Percentiles rank a stretch among this genome's conserved stretches.
Conservation (phyloP, 257 asterid species). For the Primulina eburnea region DNA sequence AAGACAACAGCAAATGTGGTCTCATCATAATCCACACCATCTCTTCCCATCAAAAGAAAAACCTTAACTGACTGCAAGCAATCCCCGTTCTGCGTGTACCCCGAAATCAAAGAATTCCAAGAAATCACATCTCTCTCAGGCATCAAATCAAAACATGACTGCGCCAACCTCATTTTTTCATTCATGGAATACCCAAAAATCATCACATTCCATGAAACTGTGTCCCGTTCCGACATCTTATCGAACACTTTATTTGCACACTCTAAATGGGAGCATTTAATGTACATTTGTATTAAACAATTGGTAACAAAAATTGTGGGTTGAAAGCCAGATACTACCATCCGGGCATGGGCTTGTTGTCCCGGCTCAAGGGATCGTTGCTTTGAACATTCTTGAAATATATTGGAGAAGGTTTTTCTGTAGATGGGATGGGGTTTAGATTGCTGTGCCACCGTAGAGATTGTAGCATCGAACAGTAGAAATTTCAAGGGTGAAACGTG, state of each 20-base stretch:
- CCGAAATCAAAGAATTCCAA: slow-evolving; percentile 86
- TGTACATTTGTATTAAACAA: slow-evolving; percentile 66
- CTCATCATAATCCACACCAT: slow-evolving; percentile 50
- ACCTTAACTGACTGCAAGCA: slow-evolving; percentile 40
- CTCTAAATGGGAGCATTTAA: slow-evolving; percentile 45
- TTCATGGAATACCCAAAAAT: slow-evolving; percentile 50
- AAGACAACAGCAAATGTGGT: slow-evolving; percentile 65
- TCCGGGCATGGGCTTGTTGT: slow-evolving; percentile 67
- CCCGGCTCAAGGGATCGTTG: slow-evolving; percentile 49
- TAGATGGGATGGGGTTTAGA: slow-evolving; percentile 26
- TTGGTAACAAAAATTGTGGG: slow-evolving; percentile 74
- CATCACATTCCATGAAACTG: slow-evolving; percentile 74
- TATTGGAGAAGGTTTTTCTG: slow-evolving; percentile 57
- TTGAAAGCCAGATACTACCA: slow-evolving; percentile 62
- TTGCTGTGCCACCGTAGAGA: slow-evolving; percentile 32
- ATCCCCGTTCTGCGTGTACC: slow-evolving; percentile 60
- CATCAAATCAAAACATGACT: slow-evolving; percentile 47
- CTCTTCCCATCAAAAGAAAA: slow-evolving; percentile 57
- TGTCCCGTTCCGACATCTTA: slow-evolving; percentile 60
- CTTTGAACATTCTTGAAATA: slow-evolving; percentile 66
- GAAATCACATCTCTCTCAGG: slow-evolving; percentile 75
- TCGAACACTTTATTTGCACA: slow-evolving; percentile 66
- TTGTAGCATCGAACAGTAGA: slow-evolving; percentile 13
- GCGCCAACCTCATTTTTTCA: slow-evolving; percentile 46
- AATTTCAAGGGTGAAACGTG: slow-evolving; percentile 17